These are phyloP conservation scores for Lablab purpureus DNA, from an alignment of 306 rosid species.

Conservation along the genomic window DNA sequence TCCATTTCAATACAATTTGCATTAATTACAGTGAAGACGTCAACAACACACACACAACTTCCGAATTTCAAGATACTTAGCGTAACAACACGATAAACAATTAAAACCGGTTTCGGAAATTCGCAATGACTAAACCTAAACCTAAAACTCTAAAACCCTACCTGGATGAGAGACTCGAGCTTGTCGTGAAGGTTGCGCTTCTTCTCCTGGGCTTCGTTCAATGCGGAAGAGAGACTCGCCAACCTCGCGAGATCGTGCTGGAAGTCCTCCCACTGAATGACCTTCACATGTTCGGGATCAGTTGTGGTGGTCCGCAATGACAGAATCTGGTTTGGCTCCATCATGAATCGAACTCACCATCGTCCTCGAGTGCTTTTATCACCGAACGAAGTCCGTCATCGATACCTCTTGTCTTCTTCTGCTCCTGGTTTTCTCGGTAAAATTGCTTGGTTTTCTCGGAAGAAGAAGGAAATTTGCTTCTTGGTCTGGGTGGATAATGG, in stretches of 20 bases:
- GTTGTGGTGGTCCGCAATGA: constrained; percentile 41
- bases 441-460: constrained; percentile 42
- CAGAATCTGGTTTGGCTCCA: constrained; percentile 60
- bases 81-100: no score
- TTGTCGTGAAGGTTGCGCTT: constrained; percentile 62
- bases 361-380: constrained; percentile 50
- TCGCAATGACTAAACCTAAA: not conserved
- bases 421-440: constrained; percentile 42
- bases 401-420: not conserved
- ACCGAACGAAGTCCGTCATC: no score
- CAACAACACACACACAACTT: not conserved
- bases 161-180: constrained; percentile 73
- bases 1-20: not conserved
- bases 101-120: no score
- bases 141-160: constrained; percentile 52
- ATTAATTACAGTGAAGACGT: not conserved
- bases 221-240: constrained; percentile 86
- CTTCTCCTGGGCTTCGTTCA: constrained; percentile 66
- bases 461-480: not conserved
- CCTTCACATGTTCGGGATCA: constrained; percentile 63
- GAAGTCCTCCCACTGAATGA: constrained; percentile 86
- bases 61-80: not conserved
- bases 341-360: constrained; percentile 81
- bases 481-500: no score
- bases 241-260: constrained; percentile 84